Evolutionary conservation across 768 basidiomycete species (phyloP), one percentile per base, ranked within the genome.

Genomic region (Rhodotorula toruloides): DNA sequence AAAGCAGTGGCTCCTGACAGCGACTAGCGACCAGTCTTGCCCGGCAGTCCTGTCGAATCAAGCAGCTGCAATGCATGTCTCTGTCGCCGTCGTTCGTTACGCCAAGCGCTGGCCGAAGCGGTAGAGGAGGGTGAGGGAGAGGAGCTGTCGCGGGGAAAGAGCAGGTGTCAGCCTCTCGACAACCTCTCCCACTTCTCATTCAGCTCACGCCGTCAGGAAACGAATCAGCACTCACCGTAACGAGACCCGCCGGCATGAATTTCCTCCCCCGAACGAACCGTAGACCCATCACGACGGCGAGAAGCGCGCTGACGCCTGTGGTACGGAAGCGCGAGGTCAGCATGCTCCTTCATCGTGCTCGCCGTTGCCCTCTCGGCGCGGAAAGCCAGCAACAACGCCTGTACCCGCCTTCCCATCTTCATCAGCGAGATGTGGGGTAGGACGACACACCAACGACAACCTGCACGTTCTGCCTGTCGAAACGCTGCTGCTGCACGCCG

Each of bases 161-260:
- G 12, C n/a, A 25, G n/a, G 25, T n/a, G 32, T 42, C 40, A 53
- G 36, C 37, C 25, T 9, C 3, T 16, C 49, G 36, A 29, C 8
- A 34, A 39, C 40, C 6, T n/a, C n/a, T n/a, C n/a, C n/a, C n/a
- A n/a, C 44, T 31, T 1, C 29, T 8, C 36, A 9, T 11, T 29
- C 27, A 3, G 9, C 32, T 13, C 3, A 1, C 46, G 21, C 5
- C 25, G 6, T n/a, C 16, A n/a, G 27, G 43, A 25, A 25, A 16
- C 12, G 22, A 5, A 12, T 1, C 1, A 19, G 25, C 34, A 11
- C 67, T 29, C 40, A 65, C 66, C 1, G 48, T 50, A 22, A 68
- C 63, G 10, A 69, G 34, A 27, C 73, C 73, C 9, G 73, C 73
- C 0, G 73, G 73, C 71, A 74, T 72, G 61, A 74, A 63, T 59